Percentiles rank a stretch among this genome's conserved stretches.
These are phyloP conservation scores for Akanthomyces lecanii DNA, from an alignment of 2,329 filamentous ascomycete species.

Conservation along the genomic window DNA sequence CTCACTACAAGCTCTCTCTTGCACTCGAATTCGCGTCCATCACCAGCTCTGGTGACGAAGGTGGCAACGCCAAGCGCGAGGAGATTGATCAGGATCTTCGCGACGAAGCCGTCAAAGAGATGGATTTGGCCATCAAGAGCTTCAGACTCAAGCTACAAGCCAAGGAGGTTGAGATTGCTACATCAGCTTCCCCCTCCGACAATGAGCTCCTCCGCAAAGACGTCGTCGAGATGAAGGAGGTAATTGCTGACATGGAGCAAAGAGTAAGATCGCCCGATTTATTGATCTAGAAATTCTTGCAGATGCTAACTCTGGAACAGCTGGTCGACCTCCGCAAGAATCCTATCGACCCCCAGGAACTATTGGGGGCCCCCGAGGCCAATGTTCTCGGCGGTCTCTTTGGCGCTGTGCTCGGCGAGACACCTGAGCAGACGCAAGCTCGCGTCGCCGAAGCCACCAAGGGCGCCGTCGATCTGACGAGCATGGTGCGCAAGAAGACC, in stretches of 20 bases:
- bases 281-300: background rate
- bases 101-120: constrained; percentile 65
- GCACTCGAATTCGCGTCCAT: constrained; percentile 91
- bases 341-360: constrained; percentile 43
- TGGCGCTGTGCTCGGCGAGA: constrained; percentile 59
- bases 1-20: constrained; percentile 92
- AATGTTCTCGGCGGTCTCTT: constrained; percentile 56
- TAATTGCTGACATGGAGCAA: constrained; percentile 74
- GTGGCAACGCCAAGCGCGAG: constrained; percentile 42
- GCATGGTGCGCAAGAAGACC: constrained; percentile 66
- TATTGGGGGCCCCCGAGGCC: constrained; percentile 34
- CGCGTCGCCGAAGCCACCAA: constrained; percentile 69
- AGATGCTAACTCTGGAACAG: constrained; percentile 32
- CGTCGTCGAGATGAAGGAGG: constrained; percentile 71
- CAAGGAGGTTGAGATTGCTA: constrained; percentile 63
- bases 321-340: constrained; percentile 64
- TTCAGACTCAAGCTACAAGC: constrained; percentile 66
- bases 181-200: constrained; percentile 60
- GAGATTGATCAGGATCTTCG: constrained; percentile 64
- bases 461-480: constrained; percentile 67
- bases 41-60: constrained; percentile 51
- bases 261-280: constrained; percentile 46
- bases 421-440: constrained; percentile 56
- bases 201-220: constrained; percentile 58
- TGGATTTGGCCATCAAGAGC: constrained; percentile 70